Base-by-base conservation (phyloP, 352 stramenopile genomes). In the Elongisporangium prolatum region DNA sequence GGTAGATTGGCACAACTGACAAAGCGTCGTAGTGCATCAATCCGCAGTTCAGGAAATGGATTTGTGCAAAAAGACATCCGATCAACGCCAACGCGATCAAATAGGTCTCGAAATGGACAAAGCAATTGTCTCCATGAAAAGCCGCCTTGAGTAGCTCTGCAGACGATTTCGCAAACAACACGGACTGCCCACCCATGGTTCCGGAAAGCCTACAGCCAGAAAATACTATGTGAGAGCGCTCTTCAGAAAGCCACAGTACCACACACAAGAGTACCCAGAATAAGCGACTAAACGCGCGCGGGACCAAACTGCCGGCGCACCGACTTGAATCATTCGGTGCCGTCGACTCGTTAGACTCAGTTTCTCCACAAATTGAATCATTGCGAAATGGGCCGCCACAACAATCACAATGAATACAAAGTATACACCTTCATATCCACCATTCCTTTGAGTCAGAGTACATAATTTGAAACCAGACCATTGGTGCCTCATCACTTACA, bases 81-180 rank as follows among this genome's bases (percentile, higher is more conserved):
- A 82, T 25, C 47, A 93, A 69, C 11, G 75, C 83, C n/a, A 89
- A 37, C 0, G 65, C 69, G 37, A 93, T 80, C 21, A 88, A 37
- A 60, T 94, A 93, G 22, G 76, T 80, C 58, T 86, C 66, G 21
- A 84, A 65, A 52, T 89, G 80, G 17, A 68, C 59, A 5, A 94
- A 82, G 47, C 67, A 81, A 47, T 72, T 66, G 53, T 90, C 73
- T 4, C 84, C 86, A 11, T 90, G 65, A 25, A 93, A 80, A 0
- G 79, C 71, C 10, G 78, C 67, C 54, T 94, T 92, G 20, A 95
- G 53, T 18, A 93, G 61, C 51, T 96, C 87, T 0, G 84, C 80
- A 9, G 71, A 82, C 20, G 82, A 94, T 60, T 96, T 96, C 16
- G 87, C 87, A 72, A 94, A 93, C 6, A 96, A 60, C 50, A 95